Base-by-base conservation (phyloP, 305 asterid species). In the Euphrasia arctica region DNA sequence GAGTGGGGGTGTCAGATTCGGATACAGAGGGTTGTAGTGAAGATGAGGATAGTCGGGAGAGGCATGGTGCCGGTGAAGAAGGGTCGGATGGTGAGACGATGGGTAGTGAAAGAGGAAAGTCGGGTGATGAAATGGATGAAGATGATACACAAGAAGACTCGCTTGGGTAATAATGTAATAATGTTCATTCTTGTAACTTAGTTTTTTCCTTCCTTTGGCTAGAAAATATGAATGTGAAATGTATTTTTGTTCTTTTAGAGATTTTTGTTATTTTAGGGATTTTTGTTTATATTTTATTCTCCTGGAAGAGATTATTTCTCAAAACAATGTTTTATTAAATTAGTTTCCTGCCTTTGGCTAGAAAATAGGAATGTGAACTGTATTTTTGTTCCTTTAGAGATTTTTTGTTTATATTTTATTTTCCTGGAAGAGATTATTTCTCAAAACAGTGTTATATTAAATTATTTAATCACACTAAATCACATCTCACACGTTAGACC, bases 91-190 rank as follows among this genome's bases (percentile, higher is more conserved):
- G 80, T 9, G 95, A 82, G 69, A 75, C 84, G 3, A 63, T 69
- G 45, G 85, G 80, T 18, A 68, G 83, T 60, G 83, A 62, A 4
- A 56, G 74, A 65, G 82, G 31, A 10, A 74, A 28, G 45, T 42
- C 81, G 2, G 82, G 69, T 42, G 73, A 56, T 68, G 78, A 69
- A 9, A 74, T 80, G 91, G 87, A 56, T 15, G 88, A 67, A 36
- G 43, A 29, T 28, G 92, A 82, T 59, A 86, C 85, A n/a, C 82
- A 75, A 48, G 82, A 75, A 56, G 95, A 86, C 70, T 85, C 89
- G 0, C 62, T 74, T 22, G 82, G 82, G 60, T 80, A 63, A 48
- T 39, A 6, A 0, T 15, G 60, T 80, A 63, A 48, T 39, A 6
- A 0, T 15, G 2, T 57, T 61, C 15, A 22, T 47, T 48, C 69